Conservation (phyloP, 495 filamentous ascomycete genomes). For the Xylaria acuta region DNA sequence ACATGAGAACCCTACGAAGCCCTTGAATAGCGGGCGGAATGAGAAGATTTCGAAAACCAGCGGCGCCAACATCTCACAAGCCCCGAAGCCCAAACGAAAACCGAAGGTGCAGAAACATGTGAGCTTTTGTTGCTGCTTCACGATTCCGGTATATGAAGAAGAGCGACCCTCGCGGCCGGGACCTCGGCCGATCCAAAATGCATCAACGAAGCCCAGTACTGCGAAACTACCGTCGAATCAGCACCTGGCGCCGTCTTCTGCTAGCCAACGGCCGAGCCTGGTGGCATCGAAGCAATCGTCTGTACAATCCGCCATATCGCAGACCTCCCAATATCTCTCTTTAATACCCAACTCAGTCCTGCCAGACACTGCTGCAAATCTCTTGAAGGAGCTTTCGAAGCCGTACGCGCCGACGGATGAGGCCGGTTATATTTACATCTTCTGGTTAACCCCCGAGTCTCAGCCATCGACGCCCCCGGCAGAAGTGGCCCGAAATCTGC, state of each 20-base stretch:
- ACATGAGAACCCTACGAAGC: conserved; percentile 26
- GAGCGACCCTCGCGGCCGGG: conserved; percentile 44
- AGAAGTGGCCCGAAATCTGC: conserved; percentile 65
- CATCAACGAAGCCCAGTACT: conserved; percentile 37
- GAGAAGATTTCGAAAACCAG: conserved; percentile 29
- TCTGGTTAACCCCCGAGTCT: conserved; percentile 79
- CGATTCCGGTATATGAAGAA: conserved; percentile 47
- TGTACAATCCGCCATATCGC: conserved; percentile 44
- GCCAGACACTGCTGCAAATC: conserved; percentile 67
- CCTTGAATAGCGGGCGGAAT: conserved; percentile 20
- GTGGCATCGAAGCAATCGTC: conserved; percentile 44
- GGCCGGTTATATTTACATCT: conserved; percentile 96
- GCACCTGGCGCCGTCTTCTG: conserved; percentile 35
- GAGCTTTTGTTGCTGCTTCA: conserved; percentile 55
- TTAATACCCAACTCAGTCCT: conserved; percentile 69
- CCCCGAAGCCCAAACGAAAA: conserved; percentile 39
- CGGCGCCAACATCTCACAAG: conserved; percentile 24
- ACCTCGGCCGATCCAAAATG: conserved; percentile 48
- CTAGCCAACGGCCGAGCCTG: conserved; percentile 42
- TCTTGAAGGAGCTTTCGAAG: conserved; percentile 80
- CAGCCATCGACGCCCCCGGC: conserved; percentile 55
- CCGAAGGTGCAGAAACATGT: conserved; percentile 37
- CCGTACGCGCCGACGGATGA: conserved; percentile 80
- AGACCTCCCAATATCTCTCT: conserved; percentile 63
- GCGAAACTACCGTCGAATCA: conserved; percentile 41